Evolutionary conservation across 345 rosid genomes (phyloP).

Genomic region (Diplotaxis tenuifolia): DNA sequence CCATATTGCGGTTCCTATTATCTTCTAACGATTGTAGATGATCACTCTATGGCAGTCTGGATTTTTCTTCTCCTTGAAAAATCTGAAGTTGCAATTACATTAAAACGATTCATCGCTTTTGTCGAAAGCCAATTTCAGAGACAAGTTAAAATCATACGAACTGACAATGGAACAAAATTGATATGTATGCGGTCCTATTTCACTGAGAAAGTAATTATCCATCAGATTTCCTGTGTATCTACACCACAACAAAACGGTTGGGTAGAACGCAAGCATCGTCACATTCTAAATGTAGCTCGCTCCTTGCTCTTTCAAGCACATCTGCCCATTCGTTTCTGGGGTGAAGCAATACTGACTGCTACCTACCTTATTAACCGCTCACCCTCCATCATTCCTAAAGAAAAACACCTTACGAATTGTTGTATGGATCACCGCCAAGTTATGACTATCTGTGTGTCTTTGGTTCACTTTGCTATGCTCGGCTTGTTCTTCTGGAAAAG

Average conservation of each 20-base stretch:
- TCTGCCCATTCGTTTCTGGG: not conserved
- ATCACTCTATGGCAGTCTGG: not conserved
- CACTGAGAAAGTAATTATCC: not conserved
- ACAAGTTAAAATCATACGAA: not conserved
- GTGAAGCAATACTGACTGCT: not conserved
- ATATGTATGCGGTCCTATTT: not conserved
- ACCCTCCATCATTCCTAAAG: not conserved
- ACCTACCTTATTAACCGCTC: not conserved
- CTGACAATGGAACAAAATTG: not conserved
- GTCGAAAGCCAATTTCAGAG: not conserved
- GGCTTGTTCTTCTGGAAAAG: not conserved
- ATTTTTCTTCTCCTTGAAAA: not conserved
- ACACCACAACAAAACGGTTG: not conserved
- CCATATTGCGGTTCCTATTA: not conserved
- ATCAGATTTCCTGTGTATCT: not conserved
- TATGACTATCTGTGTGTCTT: not conserved
- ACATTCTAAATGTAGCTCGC: not conserved
- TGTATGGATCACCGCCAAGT: not conserved
- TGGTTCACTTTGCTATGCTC: not conserved
- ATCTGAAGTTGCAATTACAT: not conserved
- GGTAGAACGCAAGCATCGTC: not conserved
- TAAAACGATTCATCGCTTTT: not conserved
- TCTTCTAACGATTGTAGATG: not conserved
- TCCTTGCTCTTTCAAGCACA: not conserved
- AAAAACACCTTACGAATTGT: not conserved